Conservation (phyloP, 2,329 filamentous ascomycete species). For the Pseudocercospora pini-densiflorae region DNA sequence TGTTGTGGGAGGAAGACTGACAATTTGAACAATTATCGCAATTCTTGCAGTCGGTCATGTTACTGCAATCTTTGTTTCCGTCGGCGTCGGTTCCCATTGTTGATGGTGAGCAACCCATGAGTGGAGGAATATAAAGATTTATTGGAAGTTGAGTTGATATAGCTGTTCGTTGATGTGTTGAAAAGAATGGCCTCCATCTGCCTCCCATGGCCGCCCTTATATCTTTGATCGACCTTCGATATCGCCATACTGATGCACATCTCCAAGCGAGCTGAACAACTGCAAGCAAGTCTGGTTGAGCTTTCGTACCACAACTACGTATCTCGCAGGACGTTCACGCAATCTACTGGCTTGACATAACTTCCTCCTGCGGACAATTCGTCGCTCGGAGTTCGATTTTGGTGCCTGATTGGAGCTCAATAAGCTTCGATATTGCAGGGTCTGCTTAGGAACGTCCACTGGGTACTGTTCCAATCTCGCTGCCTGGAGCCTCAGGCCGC, state of each 20-base stretch:
- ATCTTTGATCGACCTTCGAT: not conserved
- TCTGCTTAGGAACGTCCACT: conserved; percentile 9
- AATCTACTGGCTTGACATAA: not conserved
- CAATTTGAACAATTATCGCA: conserved; percentile 8
- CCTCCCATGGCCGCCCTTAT: not conserved
- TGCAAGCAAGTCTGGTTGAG: not conserved
- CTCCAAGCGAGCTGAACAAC: not conserved
- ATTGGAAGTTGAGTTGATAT: not conserved
- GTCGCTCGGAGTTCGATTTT: not conserved
- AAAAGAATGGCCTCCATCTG: not conserved
- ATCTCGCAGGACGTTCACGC: not conserved
- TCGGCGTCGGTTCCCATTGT: conserved; percentile 9
- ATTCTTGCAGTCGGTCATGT: conserved; percentile 7
- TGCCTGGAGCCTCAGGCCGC: conserved; percentile 16
- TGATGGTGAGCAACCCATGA: not conserved
- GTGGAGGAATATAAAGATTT: not conserved
- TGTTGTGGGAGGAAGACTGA: not conserved
- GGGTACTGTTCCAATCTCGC: conserved; percentile 4
- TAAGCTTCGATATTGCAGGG: conserved; percentile 10
- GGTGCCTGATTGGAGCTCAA: conserved; percentile 1
- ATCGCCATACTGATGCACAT: not conserved
- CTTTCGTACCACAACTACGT: conserved; percentile 1
- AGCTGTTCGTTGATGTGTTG: not conserved
- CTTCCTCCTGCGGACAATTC: not conserved
- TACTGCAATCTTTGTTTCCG: conserved; percentile 7